Evolutionary conservation across 2,329 filamentous ascomycete species (phyloP).

Genomic region (Leptographium procerum): DNA sequence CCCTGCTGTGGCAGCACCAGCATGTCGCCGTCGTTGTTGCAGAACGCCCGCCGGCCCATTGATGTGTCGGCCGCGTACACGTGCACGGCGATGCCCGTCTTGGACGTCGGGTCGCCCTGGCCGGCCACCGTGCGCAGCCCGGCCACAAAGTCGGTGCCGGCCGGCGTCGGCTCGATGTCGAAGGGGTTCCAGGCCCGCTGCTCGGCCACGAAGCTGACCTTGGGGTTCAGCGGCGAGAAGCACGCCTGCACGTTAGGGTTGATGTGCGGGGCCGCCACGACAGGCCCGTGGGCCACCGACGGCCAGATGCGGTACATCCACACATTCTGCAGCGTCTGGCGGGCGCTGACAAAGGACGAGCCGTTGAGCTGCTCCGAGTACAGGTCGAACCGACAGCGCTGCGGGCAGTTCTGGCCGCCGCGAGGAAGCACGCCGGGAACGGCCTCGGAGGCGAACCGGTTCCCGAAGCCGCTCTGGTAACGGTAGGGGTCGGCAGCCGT

Average conservation of each 20-base stretch:
- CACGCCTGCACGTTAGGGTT: slow-evolving; percentile 24
- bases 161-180: slow-evolving; percentile 8
- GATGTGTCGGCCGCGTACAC: slow-evolving; percentile 33
- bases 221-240: slow-evolving; percentile 34
- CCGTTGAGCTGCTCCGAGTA: slow-evolving; percentile 39
- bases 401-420: slow-evolving; percentile 33
- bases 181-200: slow-evolving; percentile 32
- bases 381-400: slow-evolving; percentile 28
- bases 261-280: neutral
- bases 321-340: slow-evolving; percentile 20
- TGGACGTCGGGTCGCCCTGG: slow-evolving; percentile 35
- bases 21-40: slow-evolving; percentile 53
- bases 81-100: slow-evolving; percentile 37
- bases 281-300: slow-evolving; percentile 19
- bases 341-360: slow-evolving; percentile 21
- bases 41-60: slow-evolving; percentile 37
- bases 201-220: slow-evolving; percentile 29
- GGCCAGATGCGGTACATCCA: slow-evolving; percentile 24
- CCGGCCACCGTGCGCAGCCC: slow-evolving; percentile 38
- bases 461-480: slow-evolving; percentile 47
- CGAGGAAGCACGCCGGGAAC: slow-evolving; percentile 31
- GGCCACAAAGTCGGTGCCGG: slow-evolving; percentile 26
- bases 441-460: slow-evolving; percentile 35
- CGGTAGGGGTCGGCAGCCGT: slow-evolving; percentile 27
- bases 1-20: slow-evolving; percentile 56